These are phyloP conservation scores for Cyclaneusma minus DNA, from an alignment of 2,329 filamentous ascomycete genomes.

Conservation along the genomic window DNA sequence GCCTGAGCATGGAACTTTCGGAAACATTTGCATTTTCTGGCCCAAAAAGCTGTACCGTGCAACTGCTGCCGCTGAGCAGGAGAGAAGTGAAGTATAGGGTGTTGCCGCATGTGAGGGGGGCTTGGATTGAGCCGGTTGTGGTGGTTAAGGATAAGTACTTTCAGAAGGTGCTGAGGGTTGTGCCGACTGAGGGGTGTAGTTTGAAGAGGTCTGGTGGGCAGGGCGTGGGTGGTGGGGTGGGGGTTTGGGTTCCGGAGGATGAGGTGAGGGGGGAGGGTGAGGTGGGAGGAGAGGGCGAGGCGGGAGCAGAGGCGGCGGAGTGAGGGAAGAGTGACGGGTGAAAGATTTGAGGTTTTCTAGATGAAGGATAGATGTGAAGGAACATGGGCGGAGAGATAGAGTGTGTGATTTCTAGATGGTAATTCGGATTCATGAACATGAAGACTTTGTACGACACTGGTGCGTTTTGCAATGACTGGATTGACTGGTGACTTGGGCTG, in stretches of 20 bases:
- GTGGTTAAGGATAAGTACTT: conserved; percentile 83
- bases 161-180: conserved; percentile 72
- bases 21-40: conserved; percentile 91
- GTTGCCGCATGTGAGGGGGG: conserved; percentile 46
- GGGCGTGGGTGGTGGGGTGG: conserved; percentile 41
- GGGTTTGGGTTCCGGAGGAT: conserved; percentile 42
- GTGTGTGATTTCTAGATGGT: too few relatives aligned
- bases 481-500: too few relatives aligned
- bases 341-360: too few relatives aligned
- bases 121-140: conserved; percentile 52
- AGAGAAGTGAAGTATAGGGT: conserved; percentile 60
- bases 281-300: conserved; percentile 10
- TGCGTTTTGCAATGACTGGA: too few relatives aligned
- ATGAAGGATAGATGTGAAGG: too few relatives aligned
- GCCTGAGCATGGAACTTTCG: conserved; percentile 78
- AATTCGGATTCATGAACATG: too few relatives aligned
- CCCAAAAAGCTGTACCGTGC: conserved; percentile 63
- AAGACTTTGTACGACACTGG: too few relatives aligned
- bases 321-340: too few relatives aligned
- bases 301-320: conserved; percentile 10
- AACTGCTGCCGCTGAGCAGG: conserved; percentile 69
- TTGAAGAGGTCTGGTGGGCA: conserved; percentile 46
- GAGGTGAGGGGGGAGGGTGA: too few relatives aligned
- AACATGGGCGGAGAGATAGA: too few relatives aligned
- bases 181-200: conserved; percentile 64